A percentile compares a stretch with the other conserved stretches of the same genome.
phyloP scores from a whole-genome alignment of 129 eudicot species.

The Artemisia tridentata region DNA sequence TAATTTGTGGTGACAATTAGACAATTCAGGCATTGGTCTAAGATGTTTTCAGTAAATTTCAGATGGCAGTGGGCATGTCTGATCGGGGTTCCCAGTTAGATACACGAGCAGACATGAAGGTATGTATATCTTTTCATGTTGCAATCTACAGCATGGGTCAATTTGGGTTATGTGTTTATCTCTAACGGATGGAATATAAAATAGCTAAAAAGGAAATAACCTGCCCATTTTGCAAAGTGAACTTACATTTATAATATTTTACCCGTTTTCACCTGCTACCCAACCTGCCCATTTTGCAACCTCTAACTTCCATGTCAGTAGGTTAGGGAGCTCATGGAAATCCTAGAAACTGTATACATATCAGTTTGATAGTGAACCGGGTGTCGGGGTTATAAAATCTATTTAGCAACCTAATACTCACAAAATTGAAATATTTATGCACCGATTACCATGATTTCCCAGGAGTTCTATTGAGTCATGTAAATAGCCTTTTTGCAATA shows the following conservation, averaged over 20 bases:
- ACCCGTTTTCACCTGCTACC: no score
- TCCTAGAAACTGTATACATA: not conserved
- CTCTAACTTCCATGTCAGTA: not conserved
- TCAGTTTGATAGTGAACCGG: not conserved
- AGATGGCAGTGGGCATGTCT: constrained; percentile 98
- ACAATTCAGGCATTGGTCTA: constrained; percentile 5
- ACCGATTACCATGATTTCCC: not conserved
- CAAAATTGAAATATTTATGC: not conserved
- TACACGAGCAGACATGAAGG: constrained; percentile 85
- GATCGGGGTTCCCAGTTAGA: constrained; percentile 67
- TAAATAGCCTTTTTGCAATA: constrained; percentile 1
- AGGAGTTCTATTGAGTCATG: not conserved
- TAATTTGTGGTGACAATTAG: constrained; percentile 11
- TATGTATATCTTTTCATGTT: constrained; percentile 27
- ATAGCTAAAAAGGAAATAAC: no score
- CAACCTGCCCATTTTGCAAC: not conserved
- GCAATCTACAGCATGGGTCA: no score
- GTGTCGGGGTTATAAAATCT: not conserved
- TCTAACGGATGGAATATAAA: not conserved
- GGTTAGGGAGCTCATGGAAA: constrained; percentile 9
- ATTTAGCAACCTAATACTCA: not conserved
- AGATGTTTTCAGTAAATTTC: constrained; percentile 32
- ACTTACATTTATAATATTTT: no score
- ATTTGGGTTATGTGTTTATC: no score
- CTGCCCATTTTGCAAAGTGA: no score